Base-by-base conservation (phyloP, 768 basidiomycete genomes). In the Nidularia sp. region DNA sequence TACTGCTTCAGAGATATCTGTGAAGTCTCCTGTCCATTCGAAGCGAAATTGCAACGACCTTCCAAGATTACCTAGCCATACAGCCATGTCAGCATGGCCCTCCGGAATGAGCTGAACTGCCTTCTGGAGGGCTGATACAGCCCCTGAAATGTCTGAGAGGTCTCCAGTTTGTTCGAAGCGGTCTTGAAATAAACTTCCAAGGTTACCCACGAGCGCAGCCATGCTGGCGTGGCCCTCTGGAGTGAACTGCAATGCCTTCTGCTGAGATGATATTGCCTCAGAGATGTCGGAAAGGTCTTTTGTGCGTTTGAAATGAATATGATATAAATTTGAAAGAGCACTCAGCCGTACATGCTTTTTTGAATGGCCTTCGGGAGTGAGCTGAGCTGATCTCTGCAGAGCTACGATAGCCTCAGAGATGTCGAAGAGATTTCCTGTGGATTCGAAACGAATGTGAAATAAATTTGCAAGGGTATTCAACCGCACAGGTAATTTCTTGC, bases 261-360 rank as follows among this genome's bases (percentile, higher is more conserved):
- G 22, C 34, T 45, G 35, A 4, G 36, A 42, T 3, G 41, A 35
- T 9, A 57, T 55, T 10, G 57, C 45, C 34, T 31, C 45, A 5
- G 46, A 22, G 6, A 57, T 35, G 34, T 57, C 51, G 6, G 35
- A n/a, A 33, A 49, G n/a, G 25, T 52, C 48, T 4, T 54, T 42
- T 3, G 44, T 36, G 18, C 33, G 54, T 2, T 49, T 42, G 41
- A 52, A 57, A 15, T 50, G 51, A 47, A 34, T 13, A 34, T 35
- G 5, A 13, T 42, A 46, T 34, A 48, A 34, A 4, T 13, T 41
- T 12, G 49, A 51, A 13, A 57, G 51, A 29, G 46, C 47, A 31
- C 34, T 36, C 8, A 54, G 29, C 34, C 31, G 39, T 31, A 35
- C 35, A 22, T 39, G 49, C 12, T 32, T 45, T 50, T 50, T 43